phyloP scores from a whole-genome alignment of 208 protist genomes.

The Leishmania mexicana region DNA sequence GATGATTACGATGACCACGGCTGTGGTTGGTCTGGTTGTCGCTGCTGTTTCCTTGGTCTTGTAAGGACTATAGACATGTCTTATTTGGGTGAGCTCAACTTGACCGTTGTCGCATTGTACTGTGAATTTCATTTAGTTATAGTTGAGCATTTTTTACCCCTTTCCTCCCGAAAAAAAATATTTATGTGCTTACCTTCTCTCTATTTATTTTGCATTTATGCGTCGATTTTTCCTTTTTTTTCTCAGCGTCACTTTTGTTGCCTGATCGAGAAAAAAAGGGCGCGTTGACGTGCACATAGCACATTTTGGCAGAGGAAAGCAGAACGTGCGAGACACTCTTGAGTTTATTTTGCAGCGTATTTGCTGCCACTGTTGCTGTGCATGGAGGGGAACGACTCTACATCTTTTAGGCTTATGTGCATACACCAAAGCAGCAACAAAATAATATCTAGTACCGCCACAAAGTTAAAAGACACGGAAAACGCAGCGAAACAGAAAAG shows the following conservation, averaged over 20 bases:
- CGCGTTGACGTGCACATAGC: not conserved
- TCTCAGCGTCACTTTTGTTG: not conserved
- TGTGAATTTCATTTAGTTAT: not conserved
- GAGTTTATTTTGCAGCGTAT: not conserved
- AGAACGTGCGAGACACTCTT: not conserved
- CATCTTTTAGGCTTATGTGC: not conserved
- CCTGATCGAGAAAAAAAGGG: not conserved
- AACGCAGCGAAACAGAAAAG: not conserved
- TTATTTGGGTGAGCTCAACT: too few species aligned
- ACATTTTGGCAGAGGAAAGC: not conserved
- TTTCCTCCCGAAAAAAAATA: not conserved
- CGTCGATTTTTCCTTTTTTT: not conserved
- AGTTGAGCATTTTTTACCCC: not conserved
- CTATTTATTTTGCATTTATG: not conserved
- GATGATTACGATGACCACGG: not conserved
- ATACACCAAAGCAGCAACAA: not conserved
- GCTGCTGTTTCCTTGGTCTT: constrained; percentile 2
- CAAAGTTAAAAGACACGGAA: not conserved
- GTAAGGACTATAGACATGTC: not conserved
- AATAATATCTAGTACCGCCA: not conserved
- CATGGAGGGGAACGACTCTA: not conserved
- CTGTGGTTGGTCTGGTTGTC: not conserved
- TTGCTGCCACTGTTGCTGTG: not conserved
- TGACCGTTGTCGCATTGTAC: not conserved
- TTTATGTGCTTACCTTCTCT: not conserved